Conservation (phyloP, 352 stramenopile species). For the Phytophthora parvispora region DNA sequence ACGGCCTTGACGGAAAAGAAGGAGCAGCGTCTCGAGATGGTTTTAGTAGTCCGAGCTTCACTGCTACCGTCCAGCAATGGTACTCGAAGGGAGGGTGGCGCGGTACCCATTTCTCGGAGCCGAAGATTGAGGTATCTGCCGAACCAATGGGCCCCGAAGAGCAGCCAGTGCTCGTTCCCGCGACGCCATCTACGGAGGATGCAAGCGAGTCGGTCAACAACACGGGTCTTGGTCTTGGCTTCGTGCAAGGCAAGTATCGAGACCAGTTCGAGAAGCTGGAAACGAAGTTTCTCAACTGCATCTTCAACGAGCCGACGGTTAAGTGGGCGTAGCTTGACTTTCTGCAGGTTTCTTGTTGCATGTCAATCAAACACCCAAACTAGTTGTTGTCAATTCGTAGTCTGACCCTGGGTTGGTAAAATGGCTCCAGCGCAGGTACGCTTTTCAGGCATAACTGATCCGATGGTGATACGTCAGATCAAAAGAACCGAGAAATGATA, state of each 20-base stretch:
- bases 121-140: not conserved
- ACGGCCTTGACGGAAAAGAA: slow-evolving; percentile 5
- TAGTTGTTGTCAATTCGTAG: no score
- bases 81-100: slow-evolving; percentile 13
- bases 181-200: not conserved
- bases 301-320: slow-evolving; percentile 16
- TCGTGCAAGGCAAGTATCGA: slow-evolving; percentile 14
- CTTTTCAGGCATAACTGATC: no score
- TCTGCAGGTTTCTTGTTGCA: no score
- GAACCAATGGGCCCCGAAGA: not conserved
- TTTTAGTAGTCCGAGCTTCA: slow-evolving; percentile 8
- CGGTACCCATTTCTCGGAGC: not conserved
- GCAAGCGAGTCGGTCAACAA: not conserved
- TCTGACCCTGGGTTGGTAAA: no score
- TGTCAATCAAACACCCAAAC: no score
- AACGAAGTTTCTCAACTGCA: slow-evolving; percentile 12
- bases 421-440: no score
- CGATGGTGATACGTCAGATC: no score
- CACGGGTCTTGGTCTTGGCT: not conserved
- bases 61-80: slow-evolving; percentile 20
- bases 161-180: not conserved
- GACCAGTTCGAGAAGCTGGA: not conserved
- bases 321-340: no score
- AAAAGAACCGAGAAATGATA: no score
- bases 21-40: slow-evolving; percentile 15